Base-by-base conservation (phyloP, 192 early-diverging fungal genomes). In the Entrophospora sp. region DNA sequence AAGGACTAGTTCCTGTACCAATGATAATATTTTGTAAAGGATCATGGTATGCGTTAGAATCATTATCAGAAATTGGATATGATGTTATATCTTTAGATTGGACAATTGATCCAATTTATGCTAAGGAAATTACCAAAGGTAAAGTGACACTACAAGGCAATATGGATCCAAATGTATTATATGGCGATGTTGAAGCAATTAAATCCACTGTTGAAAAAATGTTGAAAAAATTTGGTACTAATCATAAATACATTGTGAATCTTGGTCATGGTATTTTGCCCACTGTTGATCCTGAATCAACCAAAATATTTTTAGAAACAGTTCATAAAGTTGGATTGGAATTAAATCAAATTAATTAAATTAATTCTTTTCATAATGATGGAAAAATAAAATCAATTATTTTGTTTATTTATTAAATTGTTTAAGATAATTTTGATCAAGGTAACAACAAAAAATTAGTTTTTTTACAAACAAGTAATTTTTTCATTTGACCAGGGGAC, bases 221-320 rank as follows among this genome's bases (percentile, higher is more conserved):
- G 94, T 77, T 96, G 18, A 71, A 80, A 32, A 81, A 66, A 28
- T 96, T 98, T 76, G 91, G 93, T 34, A 78, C 73, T 30, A 73
- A 77, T 40, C 45, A 69, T 31, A 77, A 80, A 49, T 93, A 95
- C 62, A 95, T 99, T 74, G 96, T 87, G 35, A 99, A 99, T 69
- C 75, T 99, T 51, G 96, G 96, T 28, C 96, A 99, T 75, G 96
- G 96, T 12, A 95, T 97, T 83, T 82, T 92, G 69, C 96, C 94
- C 13, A 81, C 79, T 25, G 84, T 89, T 51, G 82, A 86, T 66
- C 88, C 88, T 1, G 88, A 92, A 69, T 80, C 75, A 16, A 72
- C 86, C 57, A 78, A 77, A 24, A 77, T 85, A 40, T 92, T 87
- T 68, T 69, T 92, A 38, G 83, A 87, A 67, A 76, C 84, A 4